phyloP scores from a whole-genome alignment of 768 basidiomycete species.

The Gloeopeniophorella convolvens region DNA sequence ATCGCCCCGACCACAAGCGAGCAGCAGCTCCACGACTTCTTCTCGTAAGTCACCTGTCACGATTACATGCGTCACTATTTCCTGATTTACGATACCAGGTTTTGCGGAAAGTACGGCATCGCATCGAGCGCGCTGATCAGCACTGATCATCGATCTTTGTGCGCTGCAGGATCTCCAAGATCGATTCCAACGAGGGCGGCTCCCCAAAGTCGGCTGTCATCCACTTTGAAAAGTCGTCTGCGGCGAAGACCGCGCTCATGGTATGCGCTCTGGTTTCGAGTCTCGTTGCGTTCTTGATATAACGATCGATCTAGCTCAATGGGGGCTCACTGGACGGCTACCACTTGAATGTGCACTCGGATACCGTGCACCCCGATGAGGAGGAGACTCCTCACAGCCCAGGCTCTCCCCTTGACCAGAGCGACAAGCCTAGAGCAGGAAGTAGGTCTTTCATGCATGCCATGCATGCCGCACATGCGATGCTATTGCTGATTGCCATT shows the following conservation, averaged over 20 bases:
- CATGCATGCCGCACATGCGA: not conserved
- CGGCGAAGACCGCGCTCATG: slow-evolving; percentile 85
- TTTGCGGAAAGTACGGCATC: slow-evolving; percentile 72
- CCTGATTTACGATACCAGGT: slow-evolving; percentile 38
- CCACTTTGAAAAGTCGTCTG: slow-evolving; percentile 75
- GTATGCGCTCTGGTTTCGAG: slow-evolving; percentile 28
- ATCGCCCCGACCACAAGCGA: slow-evolving; percentile 63
- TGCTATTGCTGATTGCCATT: slow-evolving; percentile 1
- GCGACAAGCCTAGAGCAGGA: slow-evolving; percentile 86
- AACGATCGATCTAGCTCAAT: slow-evolving; percentile 42
- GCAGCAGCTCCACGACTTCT: slow-evolving; percentile 69
- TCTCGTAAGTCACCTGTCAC: slow-evolving; percentile 49
- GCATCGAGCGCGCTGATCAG: not conserved
- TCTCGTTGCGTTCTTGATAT: not conserved
- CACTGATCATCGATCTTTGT: slow-evolving; percentile 15
- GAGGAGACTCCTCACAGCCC: slow-evolving; percentile 35
- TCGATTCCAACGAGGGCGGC: slow-evolving; percentile 46
- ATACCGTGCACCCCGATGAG: slow-evolving; percentile 52
- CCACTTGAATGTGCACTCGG: slow-evolving; percentile 64
- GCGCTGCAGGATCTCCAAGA: slow-evolving; percentile 52
- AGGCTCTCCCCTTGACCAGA: slow-evolving; percentile 55
- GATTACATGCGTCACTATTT: not conserved
- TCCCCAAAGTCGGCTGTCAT: slow-evolving; percentile 54
- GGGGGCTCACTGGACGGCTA: slow-evolving; percentile 73
- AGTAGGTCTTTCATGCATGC: slow-evolving; percentile 40